These are phyloP conservation scores for Rhytidiadelphus loreus DNA, from an alignment of 225 moss, liverwort and hornwort genomes.

Conservation along the genomic window DNA sequence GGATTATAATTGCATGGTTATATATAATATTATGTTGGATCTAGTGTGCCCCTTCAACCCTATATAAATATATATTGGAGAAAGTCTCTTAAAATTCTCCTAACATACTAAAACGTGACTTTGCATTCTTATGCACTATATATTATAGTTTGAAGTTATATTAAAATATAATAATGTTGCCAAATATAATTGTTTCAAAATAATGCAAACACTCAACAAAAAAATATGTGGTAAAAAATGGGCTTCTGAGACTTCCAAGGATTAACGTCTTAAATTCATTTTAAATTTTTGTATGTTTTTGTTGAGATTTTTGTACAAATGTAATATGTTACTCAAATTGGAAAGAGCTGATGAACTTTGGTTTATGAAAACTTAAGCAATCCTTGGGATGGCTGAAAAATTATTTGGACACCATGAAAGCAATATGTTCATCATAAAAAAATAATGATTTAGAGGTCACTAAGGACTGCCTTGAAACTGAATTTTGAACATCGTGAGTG, in stretches of 20 bases:
- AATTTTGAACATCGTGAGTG: background rate
- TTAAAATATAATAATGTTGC: background rate
- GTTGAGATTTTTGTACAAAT: background rate
- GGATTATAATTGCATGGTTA: accelerated
- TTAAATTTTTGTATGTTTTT: background rate
- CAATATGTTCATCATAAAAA: background rate
- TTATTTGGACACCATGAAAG: background rate
- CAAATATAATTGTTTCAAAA: background rate
- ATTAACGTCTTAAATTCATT: background rate
- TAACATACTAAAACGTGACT: background rate
- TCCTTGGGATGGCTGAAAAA: background rate
- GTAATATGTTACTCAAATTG: background rate
- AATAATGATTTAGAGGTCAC: background rate
- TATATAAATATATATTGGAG: background rate
- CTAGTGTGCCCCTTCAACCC: too few relatives aligned
- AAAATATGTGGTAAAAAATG: background rate
- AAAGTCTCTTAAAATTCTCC: background rate
- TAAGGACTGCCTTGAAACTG: accelerated
- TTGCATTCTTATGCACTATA: background rate
- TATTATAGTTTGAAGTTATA: background rate
- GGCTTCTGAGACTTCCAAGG: accelerated
- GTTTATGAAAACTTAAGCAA: background rate
- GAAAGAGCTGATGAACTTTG: too few relatives aligned
- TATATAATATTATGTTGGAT: background rate
- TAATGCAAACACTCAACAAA: background rate